Percentiles rank a stretch among this genome's conserved stretches.
phyloP scores from a whole-genome alignment of 345 rosid species.

The Eucalyptus regnans region DNA sequence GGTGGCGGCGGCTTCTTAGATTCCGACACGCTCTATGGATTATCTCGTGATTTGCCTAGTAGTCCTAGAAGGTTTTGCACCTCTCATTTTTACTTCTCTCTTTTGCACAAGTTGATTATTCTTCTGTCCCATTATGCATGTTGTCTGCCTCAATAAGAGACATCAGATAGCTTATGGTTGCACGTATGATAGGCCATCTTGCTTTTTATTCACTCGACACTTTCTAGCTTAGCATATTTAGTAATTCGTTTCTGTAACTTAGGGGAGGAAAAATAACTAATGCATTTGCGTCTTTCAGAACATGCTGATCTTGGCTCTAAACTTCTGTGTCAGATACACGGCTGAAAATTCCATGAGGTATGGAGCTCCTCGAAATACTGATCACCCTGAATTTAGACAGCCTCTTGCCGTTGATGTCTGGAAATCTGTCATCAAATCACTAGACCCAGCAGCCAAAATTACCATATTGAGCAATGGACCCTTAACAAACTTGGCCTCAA shows the following conservation, averaged over 20 bases:
- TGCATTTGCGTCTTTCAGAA: not conserved
- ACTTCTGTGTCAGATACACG: constrained; percentile 37
- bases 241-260: not conserved
- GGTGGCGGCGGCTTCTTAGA: constrained; percentile 81
- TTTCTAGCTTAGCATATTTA: not conserved
- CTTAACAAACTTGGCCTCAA: constrained; percentile 60
- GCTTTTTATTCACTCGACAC: not conserved
- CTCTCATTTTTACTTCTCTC: not conserved
- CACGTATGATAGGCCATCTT: not conserved
- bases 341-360: constrained; percentile 50
- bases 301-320: not conserved
- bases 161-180: not conserved
- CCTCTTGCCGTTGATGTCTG: constrained; percentile 66
- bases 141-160: not conserved
- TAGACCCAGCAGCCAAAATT: constrained; percentile 35
- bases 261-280: not conserved
- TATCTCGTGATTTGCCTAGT: constrained; percentile 67
- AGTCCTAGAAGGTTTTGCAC: constrained; percentile 63
- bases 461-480: constrained; percentile 78
- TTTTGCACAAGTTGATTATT: not conserved
- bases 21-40: constrained; percentile 80
- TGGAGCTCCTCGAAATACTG: constrained; percentile 74
- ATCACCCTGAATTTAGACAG: constrained; percentile 60
- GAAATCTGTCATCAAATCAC: constrained; percentile 25
- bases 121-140: not conserved